Base-by-base conservation (phyloP, 148 eudicot species). In the Fallopia convolvulus region DNA sequence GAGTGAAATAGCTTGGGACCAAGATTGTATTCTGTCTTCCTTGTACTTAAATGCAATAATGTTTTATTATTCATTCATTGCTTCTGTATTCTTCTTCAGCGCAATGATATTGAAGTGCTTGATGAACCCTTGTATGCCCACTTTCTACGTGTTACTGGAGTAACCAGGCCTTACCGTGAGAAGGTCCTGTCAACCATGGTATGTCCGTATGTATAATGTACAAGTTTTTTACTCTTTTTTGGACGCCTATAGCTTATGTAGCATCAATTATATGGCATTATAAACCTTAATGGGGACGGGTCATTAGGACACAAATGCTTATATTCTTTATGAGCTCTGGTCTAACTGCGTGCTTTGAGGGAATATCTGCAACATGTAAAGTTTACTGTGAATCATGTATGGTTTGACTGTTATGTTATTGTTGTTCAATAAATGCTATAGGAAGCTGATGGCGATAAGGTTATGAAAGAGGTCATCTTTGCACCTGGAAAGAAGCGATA, bases 41-140 rank as follows among this genome's bases (percentile, higher is more conserved):
- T 60, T 18, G 4, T 26, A 60, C 4, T 60, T 23, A 30, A n/a
- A 21, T 65, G 41, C 30, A 32, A n/a, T 65, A 65, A 65, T 30
- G 18, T 65, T 18, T 68, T 32, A 15, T 36, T 15, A 68, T 68
- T 68, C 8, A 66, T 32, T 36, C 20, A 39, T 49, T 52, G 13
- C 56, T 26, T n/a, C 39, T 53, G 20, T 17, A 70, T 70, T 42
- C 81, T 78, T 84, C 17, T 53, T 15, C 75, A 94, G 98, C 83
- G 98, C 82, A 90, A 94, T 88, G 98, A 92, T 81, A 89, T 71
- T 47, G 98, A 94, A 88, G 97, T 89, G 81, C 89, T 90, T 74
- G 98, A 94, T 85, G 98, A 94, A 82, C 98, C 98, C 12, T 85
- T 94, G 17, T 94, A 94, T 83, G 93, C 91, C 41, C 80, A 84